phyloP scores from a whole-genome alignment of 768 basidiomycete species.

The Suillus americanus region DNA sequence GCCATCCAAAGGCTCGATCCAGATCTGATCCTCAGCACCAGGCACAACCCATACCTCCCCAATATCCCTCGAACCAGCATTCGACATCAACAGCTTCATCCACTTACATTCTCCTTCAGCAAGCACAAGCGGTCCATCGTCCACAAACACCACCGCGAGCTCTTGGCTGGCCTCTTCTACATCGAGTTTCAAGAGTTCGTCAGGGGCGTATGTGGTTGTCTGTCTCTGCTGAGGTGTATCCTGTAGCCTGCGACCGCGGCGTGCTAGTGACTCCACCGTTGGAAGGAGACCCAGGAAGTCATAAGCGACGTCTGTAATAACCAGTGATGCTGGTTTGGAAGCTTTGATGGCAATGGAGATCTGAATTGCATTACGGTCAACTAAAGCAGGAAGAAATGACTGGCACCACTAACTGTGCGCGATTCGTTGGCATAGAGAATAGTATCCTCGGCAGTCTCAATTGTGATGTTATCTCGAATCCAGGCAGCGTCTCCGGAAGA shows the following conservation, averaged over 20 bases:
- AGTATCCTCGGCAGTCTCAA: conserved; percentile 64
- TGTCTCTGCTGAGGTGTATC: conserved; percentile 72
- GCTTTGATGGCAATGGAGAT: conserved; percentile 65
- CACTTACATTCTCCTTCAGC: conserved; percentile 67
- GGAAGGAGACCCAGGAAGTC: conserved; percentile 76
- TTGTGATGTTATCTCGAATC: conserved; percentile 44
- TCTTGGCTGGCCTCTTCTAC: conserved; percentile 68
- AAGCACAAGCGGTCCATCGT: conserved; percentile 51
- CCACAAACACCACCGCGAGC: conserved; percentile 55
- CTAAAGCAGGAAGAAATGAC: background rate
- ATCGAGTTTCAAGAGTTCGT: conserved; percentile 57
- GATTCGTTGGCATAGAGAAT: conserved; percentile 61
- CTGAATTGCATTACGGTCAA: conserved; percentile 28
- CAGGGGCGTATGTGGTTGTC: conserved; percentile 67
- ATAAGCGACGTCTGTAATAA: conserved; percentile 58
- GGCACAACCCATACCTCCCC: conserved; percentile 71
- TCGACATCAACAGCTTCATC: conserved; percentile 59
- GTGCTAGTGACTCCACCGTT: conserved; percentile 60
- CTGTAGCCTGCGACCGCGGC: conserved; percentile 75
- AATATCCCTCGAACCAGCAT: conserved; percentile 60
- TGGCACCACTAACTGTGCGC: conserved; percentile 49
- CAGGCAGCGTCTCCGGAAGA: conserved; percentile 30
- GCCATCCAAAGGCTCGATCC: conserved; percentile 38
- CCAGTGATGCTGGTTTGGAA: conserved; percentile 49
- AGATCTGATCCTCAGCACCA: conserved; percentile 62